Evolutionary conservation across 495 filamentous ascomycete genomes (phyloP).

Genomic region (Neurospora sublineolata): DNA sequence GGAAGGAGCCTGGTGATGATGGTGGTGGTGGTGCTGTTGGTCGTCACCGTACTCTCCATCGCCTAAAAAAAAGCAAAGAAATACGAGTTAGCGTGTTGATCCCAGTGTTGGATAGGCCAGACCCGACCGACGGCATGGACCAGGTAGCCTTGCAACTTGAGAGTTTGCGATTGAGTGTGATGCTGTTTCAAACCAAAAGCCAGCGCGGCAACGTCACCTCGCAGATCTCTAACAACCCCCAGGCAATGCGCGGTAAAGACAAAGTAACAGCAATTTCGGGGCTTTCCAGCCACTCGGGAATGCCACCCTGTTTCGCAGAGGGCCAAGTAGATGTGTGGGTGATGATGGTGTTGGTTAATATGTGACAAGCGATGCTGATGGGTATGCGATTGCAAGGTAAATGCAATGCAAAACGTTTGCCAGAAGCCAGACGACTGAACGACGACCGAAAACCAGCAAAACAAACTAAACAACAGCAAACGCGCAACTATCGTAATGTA

Average conservation of each 20-base stretch:
- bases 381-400: constrained; percentile 14
- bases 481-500: constrained; percentile 29
- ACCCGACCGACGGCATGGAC: not conserved
- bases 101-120: not conserved
- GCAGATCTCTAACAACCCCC: constrained; percentile 14
- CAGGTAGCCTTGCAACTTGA: not conserved
- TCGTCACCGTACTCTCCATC: constrained; percentile 46
- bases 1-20: constrained; percentile 29
- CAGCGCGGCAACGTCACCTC: constrained; percentile 19
- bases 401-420: constrained; percentile 21
- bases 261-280: not conserved
- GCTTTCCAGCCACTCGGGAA: not conserved
- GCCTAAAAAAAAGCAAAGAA: constrained; percentile 26
- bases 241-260: constrained; percentile 3
- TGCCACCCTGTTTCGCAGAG: constrained; percentile 11
- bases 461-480: constrained; percentile 29
- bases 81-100: constrained; percentile 13
- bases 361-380: constrained; percentile 28
- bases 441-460: constrained; percentile 30
- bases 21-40: constrained; percentile 54
- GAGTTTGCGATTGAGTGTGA: constrained; percentile 21
- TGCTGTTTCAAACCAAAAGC: constrained; percentile 16
- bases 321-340: constrained; percentile 6
- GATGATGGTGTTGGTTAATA: constrained; percentile 26
- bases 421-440: constrained; percentile 27